phyloP scores from a whole-genome alignment of 2,329 filamentous ascomycete species.

The Fusarium torulosum region DNA sequence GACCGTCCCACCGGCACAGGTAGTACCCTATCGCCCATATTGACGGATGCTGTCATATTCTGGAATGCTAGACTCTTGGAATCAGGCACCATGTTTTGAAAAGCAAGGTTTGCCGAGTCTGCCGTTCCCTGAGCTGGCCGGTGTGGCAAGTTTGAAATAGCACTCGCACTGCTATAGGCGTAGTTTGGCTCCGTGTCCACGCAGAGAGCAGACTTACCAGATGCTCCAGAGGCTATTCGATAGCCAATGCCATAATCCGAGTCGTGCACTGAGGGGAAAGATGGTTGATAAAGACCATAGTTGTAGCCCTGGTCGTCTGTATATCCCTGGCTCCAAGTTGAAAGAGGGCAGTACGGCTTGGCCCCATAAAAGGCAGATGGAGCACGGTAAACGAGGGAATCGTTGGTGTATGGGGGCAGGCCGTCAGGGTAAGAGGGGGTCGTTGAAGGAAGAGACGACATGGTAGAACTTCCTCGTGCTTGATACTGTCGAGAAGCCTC shows the following conservation, averaged over 20 bases:
- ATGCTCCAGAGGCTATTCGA: conserved; percentile 41
- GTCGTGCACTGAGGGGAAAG: conserved; percentile 41
- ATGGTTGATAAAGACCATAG: conserved; percentile 44
- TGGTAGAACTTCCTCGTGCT: conserved; percentile 40
- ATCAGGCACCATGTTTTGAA: conserved; percentile 24
- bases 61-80: conserved; percentile 40
- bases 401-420: conserved; percentile 32
- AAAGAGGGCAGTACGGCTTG: conserved; percentile 46
- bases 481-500: conserved; percentile 52
- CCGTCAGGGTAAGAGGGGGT: conserved; percentile 37
- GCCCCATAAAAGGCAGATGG: conserved; percentile 44
- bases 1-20: conserved; percentile 36
- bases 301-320: conserved; percentile 46
- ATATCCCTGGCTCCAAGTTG: conserved; percentile 46
- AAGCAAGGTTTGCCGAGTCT: conserved; percentile 16
- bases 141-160: conserved; percentile 31
- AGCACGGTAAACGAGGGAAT: conserved; percentile 39
- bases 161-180: conserved; percentile 39
- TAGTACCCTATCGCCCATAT: conserved; percentile 40
- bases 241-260: conserved; percentile 47
- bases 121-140: conserved; percentile 19
- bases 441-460: conserved; percentile 27
- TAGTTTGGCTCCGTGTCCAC: conserved; percentile 48
- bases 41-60: conserved; percentile 32
- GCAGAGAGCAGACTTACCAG: conserved; percentile 44